Base-by-base conservation (phyloP, 1,284 basidiomycete genomes). In the Retiboletus fuscus region DNA sequence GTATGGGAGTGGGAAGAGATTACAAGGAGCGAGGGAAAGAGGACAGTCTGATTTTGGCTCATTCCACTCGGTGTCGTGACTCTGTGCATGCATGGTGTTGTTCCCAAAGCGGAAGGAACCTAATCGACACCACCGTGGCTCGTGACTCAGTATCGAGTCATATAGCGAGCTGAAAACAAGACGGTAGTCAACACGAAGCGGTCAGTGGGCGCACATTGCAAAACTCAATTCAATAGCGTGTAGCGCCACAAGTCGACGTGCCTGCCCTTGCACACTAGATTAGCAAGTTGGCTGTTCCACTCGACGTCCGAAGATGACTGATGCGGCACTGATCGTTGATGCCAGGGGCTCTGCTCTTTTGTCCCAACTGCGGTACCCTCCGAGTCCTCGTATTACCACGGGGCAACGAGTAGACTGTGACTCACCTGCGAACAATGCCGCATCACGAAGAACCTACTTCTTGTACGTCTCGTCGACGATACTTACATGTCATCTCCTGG, bases 291-390 rank as follows among this genome's bases (percentile, higher is more conserved):
- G 1, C 58, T 24, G n/a, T 49, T 28, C 53, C 43, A 24, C 63
- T 47, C 30, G 41, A 55, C 34, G 7, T 49, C 11, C 11, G 43
- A 62, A 30, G 58, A 57, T 43, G 34, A 44, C 72, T 46, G 51
- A 69, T 28, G 10, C 20, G 63, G 44, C 39, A 63, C 69, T 76
- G 60, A 77, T 57, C 28, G n/a, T 65, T 28, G 66, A 60, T 58
- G 62, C 46, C 75, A 91, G 96, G 97, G 67, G 96, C 96, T 10
- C 87, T 99, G 39, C 87, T 99, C 61, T 99, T 99, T 84, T 99
- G 97, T 84, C 93, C 95, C 12, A 89, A 92, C 71, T 99, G 97
- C 79, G 96, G 96, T 24, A 96, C 95, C 0, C 85, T 99, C n/a
- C n/a, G n/a, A n/a, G n/a, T n/a, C 58, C 91, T 99, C 30, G 91